phyloP scores from a whole-genome alignment of 208 protist species.

The Acanthamoeba lenticulata region DNA sequence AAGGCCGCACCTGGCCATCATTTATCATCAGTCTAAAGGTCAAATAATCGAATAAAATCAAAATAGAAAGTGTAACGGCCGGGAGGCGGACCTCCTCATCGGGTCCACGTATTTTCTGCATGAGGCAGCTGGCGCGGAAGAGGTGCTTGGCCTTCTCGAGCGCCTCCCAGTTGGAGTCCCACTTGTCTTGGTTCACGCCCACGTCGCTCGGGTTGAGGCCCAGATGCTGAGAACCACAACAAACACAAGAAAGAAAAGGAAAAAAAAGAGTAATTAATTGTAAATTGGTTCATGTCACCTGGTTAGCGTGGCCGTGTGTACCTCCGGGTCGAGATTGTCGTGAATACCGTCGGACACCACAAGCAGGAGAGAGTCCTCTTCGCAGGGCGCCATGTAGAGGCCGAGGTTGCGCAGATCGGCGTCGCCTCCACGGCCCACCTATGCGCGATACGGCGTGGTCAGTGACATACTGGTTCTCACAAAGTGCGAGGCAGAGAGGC shows the following conservation, averaged over 20 bases:
- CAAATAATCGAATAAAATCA: too few relatives aligned
- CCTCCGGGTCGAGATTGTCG: constrained; percentile 80
- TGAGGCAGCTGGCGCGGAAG: neutral
- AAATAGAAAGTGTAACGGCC: neutral
- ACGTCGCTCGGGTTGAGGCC: constrained; percentile 11
- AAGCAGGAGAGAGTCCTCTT: constrained; percentile 11
- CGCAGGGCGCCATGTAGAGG: constrained; percentile 35
- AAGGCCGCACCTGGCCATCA: neutral
- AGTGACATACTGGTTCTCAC: neutral
- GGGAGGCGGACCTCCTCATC: neutral
- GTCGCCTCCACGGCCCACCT: neutral
- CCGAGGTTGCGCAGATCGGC: constrained; percentile 44
- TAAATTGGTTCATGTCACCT: neutral
- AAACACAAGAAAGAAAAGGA: neutral
- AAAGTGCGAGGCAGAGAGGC: neutral
- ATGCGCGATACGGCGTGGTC: neutral
- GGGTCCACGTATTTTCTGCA: neutral
- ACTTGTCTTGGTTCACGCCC: constrained; percentile 44
- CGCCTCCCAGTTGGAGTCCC: neutral
- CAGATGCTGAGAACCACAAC: constrained; percentile 11
- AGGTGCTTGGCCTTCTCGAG: constrained; percentile 12
- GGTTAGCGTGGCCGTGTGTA: neutral
- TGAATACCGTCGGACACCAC: constrained; percentile 78
- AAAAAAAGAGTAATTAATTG: neutral
- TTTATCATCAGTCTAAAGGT: neutral